Base-by-base conservation (phyloP, 2,329 filamentous ascomycete genomes). In the Dactylellina haptotyla region DNA sequence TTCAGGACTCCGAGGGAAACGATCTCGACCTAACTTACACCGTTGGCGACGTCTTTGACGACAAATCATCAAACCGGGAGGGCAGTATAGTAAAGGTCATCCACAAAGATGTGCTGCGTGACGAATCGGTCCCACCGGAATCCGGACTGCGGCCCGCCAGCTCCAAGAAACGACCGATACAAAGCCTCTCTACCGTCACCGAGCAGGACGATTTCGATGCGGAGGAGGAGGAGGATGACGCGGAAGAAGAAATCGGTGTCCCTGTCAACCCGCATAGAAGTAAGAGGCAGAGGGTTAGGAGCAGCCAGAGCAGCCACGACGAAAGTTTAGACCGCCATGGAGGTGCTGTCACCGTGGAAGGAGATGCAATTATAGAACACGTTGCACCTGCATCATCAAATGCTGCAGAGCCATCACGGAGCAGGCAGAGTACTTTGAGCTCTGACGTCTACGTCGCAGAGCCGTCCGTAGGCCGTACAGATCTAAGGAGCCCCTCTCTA, bases 41-140 rank as follows among this genome's bases (percentile, higher is more conserved):
- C 3, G 77, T 78, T 37, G 57, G 66, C 23, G 77, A 77, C 54
- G 77, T 78, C 12, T 78, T 78, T 63, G 73, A 71, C 25, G 77
- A 78, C 56, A 77, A 78, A 66, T 75, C 72, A 10, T 71, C 53
- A 2, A 74, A 75, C 30, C 75, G 75, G 26, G 59, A 76, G 23
- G 70, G 62, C 30, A 76, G 73, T n/a, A 76, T 78, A 41, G 76
- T 78, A 34, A 69, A 73, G 8, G 77, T 78, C n/a, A 54, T 78
- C 18, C 76, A 77, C 37, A 65, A 66, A 9, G 74, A 74, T n/a
- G 53, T 56, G 28, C 28, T 58, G 18, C 74, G 76, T 43, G 76
- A 75, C 39, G 75, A 74, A 45, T 76, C 75, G 12, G 64, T 78
- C 23, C 76, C 77, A n/a, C 77, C 77, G 1, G 76, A 78, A 48